Evolutionary conservation across 2,329 filamentous ascomycete species (phyloP), one percentile per base, ranked within the genome.

Genomic region (Alternaria hordeiaustralica): DNA sequence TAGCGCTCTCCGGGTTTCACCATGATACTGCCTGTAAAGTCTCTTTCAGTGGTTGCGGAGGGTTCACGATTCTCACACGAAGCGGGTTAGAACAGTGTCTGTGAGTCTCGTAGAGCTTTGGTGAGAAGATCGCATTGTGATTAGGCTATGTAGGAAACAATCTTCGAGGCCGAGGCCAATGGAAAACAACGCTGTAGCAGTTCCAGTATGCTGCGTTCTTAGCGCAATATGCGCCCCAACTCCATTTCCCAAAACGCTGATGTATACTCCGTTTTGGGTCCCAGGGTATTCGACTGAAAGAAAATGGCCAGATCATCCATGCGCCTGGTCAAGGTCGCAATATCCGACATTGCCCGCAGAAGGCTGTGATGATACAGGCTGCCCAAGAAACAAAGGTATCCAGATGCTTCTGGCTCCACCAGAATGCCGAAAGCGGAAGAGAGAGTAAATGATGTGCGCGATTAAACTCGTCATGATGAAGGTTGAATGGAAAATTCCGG

Each of bases 241-340:
- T 58, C 64, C 61, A 44, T 64, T 28, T 56, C 41, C 49, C 50
- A 33, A 56, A 41, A 66, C 63, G 44, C 61, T 54, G 49, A 58
- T 64, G 30, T 58, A 58, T 70, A 63, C 67, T 68, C 67, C 65
- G 44, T 62, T 63, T 65, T 66, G 60, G 65, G 63, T 55, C 55
- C 63, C 57, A 64, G 67, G 65, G 63, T 68, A 71, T 71, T 66
- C 55, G 49, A 61, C 53, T 47, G 45, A 50, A 60, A 53, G 47
- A 60, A 63, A 59, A 58, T 28, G n/a, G 49, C 23, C 50, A 41
- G 51, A 21, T 45, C 26, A 15, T 47, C 25, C 15, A 46, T 44
- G 54, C 54, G 51, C 47, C 62, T 47, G 23, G 41, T 63, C 33
- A 41, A 55, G 33, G 45, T 55, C 8, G 55, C 47, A 20, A 26